A percentile compares a stretch with the other conserved stretches of the same genome.
phyloP scores from a whole-genome alignment of 768 basidiomycete species.

The Boletus barrowsii region DNA sequence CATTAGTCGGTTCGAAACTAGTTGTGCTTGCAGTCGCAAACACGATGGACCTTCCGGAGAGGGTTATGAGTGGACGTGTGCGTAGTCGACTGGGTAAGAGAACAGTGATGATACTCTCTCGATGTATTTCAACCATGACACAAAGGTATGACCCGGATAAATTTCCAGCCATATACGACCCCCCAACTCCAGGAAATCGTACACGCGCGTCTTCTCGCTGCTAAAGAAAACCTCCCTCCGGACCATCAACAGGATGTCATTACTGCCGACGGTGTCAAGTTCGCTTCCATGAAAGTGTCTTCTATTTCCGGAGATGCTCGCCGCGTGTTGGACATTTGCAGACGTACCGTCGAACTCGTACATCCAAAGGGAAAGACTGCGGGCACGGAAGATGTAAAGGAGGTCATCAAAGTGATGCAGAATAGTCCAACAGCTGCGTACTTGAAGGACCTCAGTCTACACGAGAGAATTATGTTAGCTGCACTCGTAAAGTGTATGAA shows the following conservation, averaged over 20 bases:
- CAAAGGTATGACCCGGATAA: conserved; percentile 84
- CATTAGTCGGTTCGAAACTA: conserved; percentile 79
- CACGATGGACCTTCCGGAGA: conserved; percentile 96
- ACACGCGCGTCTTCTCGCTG: conserved; percentile 68
- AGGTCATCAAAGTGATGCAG: conserved; percentile 83
- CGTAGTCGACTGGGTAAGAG: conserved; percentile 81
- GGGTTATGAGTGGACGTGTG: conserved; percentile 89
- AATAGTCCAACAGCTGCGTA: conserved; percentile 88
- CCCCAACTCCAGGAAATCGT: conserved; percentile 83
- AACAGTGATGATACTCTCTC: background rate
- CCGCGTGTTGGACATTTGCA: conserved; percentile 88
- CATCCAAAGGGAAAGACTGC: conserved; percentile 51
- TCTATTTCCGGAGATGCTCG: conserved; percentile 91
- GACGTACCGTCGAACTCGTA: conserved; percentile 86
- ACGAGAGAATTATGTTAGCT: conserved; percentile 86
- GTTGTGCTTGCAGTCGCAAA: conserved; percentile 97
- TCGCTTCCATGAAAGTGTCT: conserved; percentile 78
- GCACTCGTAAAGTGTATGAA: conserved; percentile 79
- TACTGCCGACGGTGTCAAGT: conserved; percentile 69
- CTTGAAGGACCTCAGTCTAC: conserved; percentile 76
- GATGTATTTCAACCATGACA: background rate
- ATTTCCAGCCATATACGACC: conserved; percentile 86
- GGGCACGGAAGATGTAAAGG: conserved; percentile 66
- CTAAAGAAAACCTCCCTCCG: conserved; percentile 46
- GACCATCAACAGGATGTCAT: conserved; percentile 53